A percentile compares a stretch with the other conserved stretches of the same genome.
Evolutionary conservation across 345 rosid species (phyloP).

Genomic region (Punica granatum): DNA sequence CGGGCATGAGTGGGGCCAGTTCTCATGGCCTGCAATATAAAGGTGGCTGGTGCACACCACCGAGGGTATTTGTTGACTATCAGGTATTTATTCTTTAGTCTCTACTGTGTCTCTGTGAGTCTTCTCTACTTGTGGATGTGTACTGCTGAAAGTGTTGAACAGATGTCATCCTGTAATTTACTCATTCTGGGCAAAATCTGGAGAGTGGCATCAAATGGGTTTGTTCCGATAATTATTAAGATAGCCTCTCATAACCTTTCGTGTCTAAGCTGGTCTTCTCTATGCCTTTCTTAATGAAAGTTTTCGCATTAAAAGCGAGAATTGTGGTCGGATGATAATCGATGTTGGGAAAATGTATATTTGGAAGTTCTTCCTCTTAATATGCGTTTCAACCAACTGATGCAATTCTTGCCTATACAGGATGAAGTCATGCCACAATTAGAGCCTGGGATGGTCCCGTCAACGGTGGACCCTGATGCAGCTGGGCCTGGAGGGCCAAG

Average conservation of each 20-base stretch:
- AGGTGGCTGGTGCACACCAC: constrained; percentile 98
- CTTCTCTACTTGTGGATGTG: background rate
- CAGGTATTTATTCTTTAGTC: constrained; percentile 39
- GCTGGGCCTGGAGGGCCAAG: constrained; percentile 55
- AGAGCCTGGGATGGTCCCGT: constrained; percentile 95
- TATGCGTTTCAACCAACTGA: background rate
- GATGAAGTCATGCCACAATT: constrained; percentile 95
- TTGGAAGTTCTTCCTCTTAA: background rate
- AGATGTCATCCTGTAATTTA: too few species aligned
- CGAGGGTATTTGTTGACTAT: constrained; percentile 88
- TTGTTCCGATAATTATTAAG: too few species aligned
- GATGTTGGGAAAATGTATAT: background rate
- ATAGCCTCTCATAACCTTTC: too few species aligned
- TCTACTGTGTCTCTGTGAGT: background rate
- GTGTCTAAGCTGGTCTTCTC: too few species aligned
- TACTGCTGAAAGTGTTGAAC: background rate
- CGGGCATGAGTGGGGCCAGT: constrained; percentile 88
- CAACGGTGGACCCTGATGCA: constrained; percentile 91
- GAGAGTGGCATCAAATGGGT: too few species aligned
- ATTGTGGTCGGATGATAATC: background rate
- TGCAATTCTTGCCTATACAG: constrained; percentile 22
- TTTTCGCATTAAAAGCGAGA: background rate
- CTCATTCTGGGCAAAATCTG: too few species aligned
- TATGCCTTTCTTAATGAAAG: too few species aligned
- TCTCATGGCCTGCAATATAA: constrained; percentile 72